Evolutionary conservation across 2,329 filamentous ascomycete genomes (phyloP), one percentile per base, ranked within the genome.

Genomic region (Penicillium frequentans): DNA sequence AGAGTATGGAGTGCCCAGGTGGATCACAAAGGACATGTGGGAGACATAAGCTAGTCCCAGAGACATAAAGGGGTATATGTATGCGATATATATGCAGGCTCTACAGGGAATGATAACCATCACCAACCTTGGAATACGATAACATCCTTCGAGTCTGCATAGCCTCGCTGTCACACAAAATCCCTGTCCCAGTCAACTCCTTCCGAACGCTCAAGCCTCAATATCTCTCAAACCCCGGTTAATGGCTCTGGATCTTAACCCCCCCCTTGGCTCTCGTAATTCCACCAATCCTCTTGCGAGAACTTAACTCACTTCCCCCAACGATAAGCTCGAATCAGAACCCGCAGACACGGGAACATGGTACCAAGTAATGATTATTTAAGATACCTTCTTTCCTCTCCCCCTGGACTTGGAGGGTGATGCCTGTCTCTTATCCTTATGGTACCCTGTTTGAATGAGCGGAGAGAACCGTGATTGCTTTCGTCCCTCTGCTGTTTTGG

Each of bases 131-230:
- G n/a, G n/a, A n/a, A 23, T 23, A 23, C 39, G 24, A 47, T 26
- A 29, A 47, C 23, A 19, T 19, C n/a, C 44, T 47, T 45, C 43
- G 43, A 45, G 43, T 45, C 43, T 39, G 35, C 35, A 39, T 39
- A 33, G 27, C 9, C 46, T 49, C 9, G 26, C 31, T 16, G 13
- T 48, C 16, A 19, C 46, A 49, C 29, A 16, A n/a, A 21, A 7
- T 14, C 19, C 16, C 13, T 29, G 16, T 26, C 33, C n/a, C 43
- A 1, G 10, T 33, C 24, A 29, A 19, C 16, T 33, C 46, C 39
- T 23, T 47, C 42, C 26, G 21, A 19, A 21, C 49, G 47, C 56
- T 58, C 52, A 58, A 58, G 56, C 56, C 56, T 54, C 52, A 55
- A 24, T 23, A 19, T 16, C 29, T 27, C 10, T 42, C 11, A 16